These are phyloP conservation scores for Thielaviopsis musarum DNA, from an alignment of 2,329 filamentous ascomycete genomes.

Conservation along the genomic window DNA sequence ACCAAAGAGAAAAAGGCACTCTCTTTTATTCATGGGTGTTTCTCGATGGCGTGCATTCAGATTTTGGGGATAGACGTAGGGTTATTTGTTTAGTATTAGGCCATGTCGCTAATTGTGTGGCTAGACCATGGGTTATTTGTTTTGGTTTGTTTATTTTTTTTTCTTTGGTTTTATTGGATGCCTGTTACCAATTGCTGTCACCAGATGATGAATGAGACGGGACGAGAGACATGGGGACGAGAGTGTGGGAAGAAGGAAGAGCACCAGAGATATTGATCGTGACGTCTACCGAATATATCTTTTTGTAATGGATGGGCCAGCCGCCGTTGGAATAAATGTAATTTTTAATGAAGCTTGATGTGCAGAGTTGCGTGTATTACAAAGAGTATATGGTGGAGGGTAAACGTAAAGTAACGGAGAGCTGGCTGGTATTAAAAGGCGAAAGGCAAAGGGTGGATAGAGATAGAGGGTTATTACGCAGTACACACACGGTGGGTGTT, in stretches of 20 bases:
- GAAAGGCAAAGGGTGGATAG: no score
- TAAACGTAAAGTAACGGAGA: no score
- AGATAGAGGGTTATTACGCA: no score
- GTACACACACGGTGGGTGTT: no score
- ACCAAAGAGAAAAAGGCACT: neutral
- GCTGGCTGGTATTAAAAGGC: no score
- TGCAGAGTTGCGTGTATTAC: no score
- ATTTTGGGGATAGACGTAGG: constrained; percentile 7
- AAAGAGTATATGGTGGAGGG: no score
- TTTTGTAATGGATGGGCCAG: neutral
- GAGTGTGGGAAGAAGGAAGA: neutral
- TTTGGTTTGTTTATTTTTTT: constrained; percentile 5
- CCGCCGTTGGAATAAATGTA: no score
- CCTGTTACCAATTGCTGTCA: constrained; percentile 2
- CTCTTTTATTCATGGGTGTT: neutral
- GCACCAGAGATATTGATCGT: neutral
- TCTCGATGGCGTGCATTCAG: neutral
- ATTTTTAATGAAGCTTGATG: no score
- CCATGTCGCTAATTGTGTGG: constrained; percentile 1
- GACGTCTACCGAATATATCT: neutral
- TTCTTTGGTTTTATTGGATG: neutral
- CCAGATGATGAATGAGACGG: neutral
- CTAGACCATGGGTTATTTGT: neutral
- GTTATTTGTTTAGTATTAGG: constrained; percentile 2
- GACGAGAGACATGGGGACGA: neutral